phyloP scores from a whole-genome alignment of 768 basidiomycete genomes.

The Boletus vinaceobasis region DNA sequence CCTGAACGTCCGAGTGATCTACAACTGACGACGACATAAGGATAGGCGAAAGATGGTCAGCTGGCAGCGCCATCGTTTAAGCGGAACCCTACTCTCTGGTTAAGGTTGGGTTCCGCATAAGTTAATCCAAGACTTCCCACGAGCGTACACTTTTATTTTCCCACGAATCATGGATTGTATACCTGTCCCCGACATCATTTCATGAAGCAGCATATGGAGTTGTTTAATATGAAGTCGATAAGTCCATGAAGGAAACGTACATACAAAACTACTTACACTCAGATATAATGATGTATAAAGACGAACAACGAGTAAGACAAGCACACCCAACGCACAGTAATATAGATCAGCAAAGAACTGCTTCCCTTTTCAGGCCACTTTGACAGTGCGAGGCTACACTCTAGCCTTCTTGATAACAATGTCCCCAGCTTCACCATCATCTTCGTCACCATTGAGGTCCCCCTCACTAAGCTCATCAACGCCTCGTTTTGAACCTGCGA shows the following conservation, averaged over 20 bases:
- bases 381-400: constrained; percentile 13
- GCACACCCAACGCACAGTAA: background rate
- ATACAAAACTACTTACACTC: constrained; percentile 1
- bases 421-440: constrained; percentile 1
- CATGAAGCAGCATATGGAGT: background rate
- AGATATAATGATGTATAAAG: constrained; percentile 19
- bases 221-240: background rate
- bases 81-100: too few relatives aligned
- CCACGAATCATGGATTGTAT: too few relatives aligned
- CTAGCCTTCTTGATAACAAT: constrained; percentile 23
- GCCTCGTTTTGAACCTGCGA: constrained; percentile 24
- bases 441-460: constrained; percentile 10
- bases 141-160: too few relatives aligned
- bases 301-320: background rate
- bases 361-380: background rate
- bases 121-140: too few relatives aligned
- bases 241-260: background rate
- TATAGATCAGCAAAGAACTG: background rate
- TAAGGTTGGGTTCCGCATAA: too few relatives aligned
- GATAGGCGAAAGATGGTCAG: too few relatives aligned
- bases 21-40: too few relatives aligned
- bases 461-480: constrained; percentile 21
- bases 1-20: too few relatives aligned
- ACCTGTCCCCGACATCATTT: too few relatives aligned
- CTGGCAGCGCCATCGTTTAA: too few relatives aligned